Base-by-base conservation (phyloP, 495 filamentous ascomycete species). In the Aspergillus taichungensis region DNA sequence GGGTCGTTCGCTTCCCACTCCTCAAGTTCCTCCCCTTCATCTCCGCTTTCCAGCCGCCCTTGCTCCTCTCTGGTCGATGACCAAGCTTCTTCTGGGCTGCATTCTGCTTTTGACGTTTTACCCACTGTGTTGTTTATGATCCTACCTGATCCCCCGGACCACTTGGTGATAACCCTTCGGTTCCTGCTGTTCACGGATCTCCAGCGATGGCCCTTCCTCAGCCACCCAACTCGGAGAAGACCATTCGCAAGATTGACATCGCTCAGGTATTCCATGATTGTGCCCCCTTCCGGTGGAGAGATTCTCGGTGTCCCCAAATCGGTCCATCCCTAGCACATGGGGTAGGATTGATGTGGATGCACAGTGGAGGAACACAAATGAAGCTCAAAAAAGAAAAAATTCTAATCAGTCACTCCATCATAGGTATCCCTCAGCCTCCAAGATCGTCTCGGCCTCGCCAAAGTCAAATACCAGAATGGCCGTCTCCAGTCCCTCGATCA, bases 401-500 rank as follows among this genome's bases (percentile, higher is more conserved):
- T 31, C 27, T 38, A 40, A 37, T 27, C 34, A 13, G 24, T 47
- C 45, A 13, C 32, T 30, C 27, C 35, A 34, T 6, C 18, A 34
- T 51, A 98, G 92, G 92, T 97, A 66, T 92, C 88, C 44, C 73
- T 90, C 64, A 83, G 81, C 56, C 72, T 99, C 30, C 87, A 95
- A 64, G 85, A 94, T 69, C 88, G 91, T 36, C 76, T 99, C 30
- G 91, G 94, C 52, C 77, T 97, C 41, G 92, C 92, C 60, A 90
- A 87, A 69, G 88, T 95, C 78, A 99, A 96, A 69, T 87, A 90
- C 42, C 86, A 91, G 63, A 82, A 95, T 65, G 91, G 91, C 50
- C 66, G 63, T 43, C 55, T 71, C 27, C 62, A 63, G 47, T 46
- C 56, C 3, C 45, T 66, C 34, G 60, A 59, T 38, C 49, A 81